Percentiles rank a stretch among this genome's conserved stretches.
These are phyloP conservation scores for Malassezia pachydermatis DNA, from an alignment of 1,284 basidiomycete species.

Conservation along the genomic window DNA sequence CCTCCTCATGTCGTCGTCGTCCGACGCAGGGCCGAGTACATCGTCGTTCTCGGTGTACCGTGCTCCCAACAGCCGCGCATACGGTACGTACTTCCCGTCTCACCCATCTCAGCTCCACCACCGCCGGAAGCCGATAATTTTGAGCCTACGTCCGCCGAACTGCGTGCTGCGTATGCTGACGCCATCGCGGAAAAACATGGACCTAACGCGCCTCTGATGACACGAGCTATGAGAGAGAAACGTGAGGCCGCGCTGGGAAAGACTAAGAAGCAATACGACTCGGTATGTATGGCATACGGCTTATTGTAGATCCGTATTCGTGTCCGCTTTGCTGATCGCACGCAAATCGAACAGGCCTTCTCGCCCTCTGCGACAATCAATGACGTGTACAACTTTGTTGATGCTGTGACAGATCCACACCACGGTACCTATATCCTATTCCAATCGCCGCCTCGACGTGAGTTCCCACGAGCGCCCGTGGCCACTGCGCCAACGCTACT, in stretches of 20 bases:
- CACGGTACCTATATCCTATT: constrained; percentile 70
- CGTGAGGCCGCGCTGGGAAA: constrained; percentile 52
- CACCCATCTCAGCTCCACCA: constrained; percentile 6
- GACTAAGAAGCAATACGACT: constrained; percentile 61
- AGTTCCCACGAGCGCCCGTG: constrained; percentile 66
- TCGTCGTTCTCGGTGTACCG: constrained; percentile 13
- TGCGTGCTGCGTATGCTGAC: constrained; percentile 60
- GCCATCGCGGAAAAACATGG: constrained; percentile 58
- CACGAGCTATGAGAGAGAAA: constrained; percentile 60
- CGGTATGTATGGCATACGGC: too few species aligned
- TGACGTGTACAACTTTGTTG: constrained; percentile 70
- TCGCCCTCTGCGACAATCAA: constrained; percentile 65
- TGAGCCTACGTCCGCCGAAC: constrained; percentile 62
- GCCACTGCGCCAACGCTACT: constrained; percentile 57
- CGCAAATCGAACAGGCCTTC: constrained; percentile 69
- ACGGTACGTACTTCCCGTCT: constrained; percentile 4
- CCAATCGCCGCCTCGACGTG: constrained; percentile 64
- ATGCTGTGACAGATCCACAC: constrained; percentile 59
- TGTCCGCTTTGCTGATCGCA: constrained; percentile 67
- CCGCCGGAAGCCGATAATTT: constrained; percentile 45
- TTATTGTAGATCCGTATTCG: constrained; percentile 75
- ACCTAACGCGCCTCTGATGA: constrained; percentile 66
- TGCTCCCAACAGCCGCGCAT: constrained; percentile 5
- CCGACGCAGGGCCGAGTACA: not conserved
- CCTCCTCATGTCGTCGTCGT: too few species aligned